These are phyloP conservation scores for Penicillium sp. DNA, from an alignment of 2,329 filamentous ascomycete species.

Conservation along the genomic window DNA sequence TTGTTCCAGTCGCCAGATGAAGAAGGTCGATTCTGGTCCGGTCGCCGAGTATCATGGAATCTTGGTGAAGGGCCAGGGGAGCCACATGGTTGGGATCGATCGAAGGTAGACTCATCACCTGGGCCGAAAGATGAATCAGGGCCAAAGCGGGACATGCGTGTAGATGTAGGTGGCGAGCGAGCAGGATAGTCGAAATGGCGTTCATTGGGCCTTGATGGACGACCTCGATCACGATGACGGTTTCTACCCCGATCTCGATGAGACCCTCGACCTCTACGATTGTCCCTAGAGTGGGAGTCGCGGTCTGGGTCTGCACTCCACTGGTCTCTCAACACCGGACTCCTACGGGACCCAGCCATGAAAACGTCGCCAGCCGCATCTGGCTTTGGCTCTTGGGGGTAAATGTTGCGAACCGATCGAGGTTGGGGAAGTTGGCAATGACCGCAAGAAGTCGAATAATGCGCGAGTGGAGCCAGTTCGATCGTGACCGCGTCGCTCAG, in stretches of 20 bases:
- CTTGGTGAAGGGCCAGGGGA: constrained; percentile 27
- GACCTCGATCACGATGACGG: constrained; percentile 42
- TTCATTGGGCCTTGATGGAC: constrained; percentile 33
- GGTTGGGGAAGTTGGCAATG: constrained; percentile 5
- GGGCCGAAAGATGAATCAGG: constrained; percentile 31
- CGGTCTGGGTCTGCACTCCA: constrained; percentile 48
- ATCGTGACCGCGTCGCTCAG: constrained; percentile 28
- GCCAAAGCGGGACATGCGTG: constrained; percentile 31
- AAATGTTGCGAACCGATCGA: constrained; percentile 7
- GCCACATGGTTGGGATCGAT: constrained; percentile 25
- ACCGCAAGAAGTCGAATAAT: constrained; percentile 8
- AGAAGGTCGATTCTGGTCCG: constrained; percentile 23
- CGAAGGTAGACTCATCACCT: constrained; percentile 32
- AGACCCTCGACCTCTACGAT: constrained; percentile 44
- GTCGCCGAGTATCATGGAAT: constrained; percentile 22
- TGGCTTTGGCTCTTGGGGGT: constrained; percentile 20
- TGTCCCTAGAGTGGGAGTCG: constrained; percentile 37
- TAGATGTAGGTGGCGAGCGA: constrained; percentile 38
- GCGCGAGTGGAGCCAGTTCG: constrained; percentile 21
- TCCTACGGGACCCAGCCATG: constrained; percentile 53
- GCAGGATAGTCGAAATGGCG: constrained; percentile 43
- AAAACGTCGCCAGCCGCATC: constrained; percentile 46
- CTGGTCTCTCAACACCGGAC: constrained; percentile 52
- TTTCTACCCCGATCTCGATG: constrained; percentile 39
- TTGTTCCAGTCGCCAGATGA: constrained; percentile 21